A percentile compares a stretch with the other conserved stretches of the same genome.
Evolutionary conservation across 768 basidiomycete genomes (phyloP).

Genomic region (Clavulina sp.): DNA sequence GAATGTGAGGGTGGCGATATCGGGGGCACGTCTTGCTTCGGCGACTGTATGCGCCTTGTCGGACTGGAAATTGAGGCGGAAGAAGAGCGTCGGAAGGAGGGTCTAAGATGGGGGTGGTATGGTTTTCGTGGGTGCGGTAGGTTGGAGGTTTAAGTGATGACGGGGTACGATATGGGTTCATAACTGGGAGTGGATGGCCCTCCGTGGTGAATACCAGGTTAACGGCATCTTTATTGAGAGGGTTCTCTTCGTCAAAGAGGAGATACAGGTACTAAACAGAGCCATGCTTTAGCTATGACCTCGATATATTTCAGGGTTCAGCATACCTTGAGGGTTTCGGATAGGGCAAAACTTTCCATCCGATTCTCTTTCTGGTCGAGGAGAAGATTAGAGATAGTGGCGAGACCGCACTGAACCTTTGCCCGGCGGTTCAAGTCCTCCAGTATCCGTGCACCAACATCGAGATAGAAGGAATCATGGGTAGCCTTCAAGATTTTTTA

Average conservation of each 20-base stretch:
- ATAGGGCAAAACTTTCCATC: constrained; percentile 95
- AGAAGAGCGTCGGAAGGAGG: neutral
- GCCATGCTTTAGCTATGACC: constrained; percentile 7
- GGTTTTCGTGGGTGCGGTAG: constrained; percentile 41
- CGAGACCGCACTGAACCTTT: constrained; percentile 73
- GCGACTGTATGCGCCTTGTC: constrained; percentile 17
- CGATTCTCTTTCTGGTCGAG: constrained; percentile 70
- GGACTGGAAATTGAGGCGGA: neutral
- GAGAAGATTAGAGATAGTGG: constrained; percentile 63
- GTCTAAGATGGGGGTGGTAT: constrained; percentile 24
- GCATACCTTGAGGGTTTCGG: constrained; percentile 74
- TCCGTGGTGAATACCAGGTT: constrained; percentile 92
- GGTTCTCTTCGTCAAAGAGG: constrained; percentile 75
- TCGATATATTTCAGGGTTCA: neutral
- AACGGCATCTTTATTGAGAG: constrained; percentile 54
- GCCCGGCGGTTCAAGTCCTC: constrained; percentile 55
- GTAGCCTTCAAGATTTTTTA: constrained; percentile 45
- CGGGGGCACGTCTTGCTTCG: too few relatives aligned
- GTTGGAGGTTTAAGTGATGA: constrained; percentile 41
- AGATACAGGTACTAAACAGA: constrained; percentile 68
- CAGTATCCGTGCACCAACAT: constrained; percentile 73
- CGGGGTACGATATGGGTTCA: constrained; percentile 33
- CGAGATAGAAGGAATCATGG: constrained; percentile 78
- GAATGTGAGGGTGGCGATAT: constrained; percentile 28
- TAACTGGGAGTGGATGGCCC: constrained; percentile 70